Percentiles rank a stretch among this genome's conserved stretches.
These are phyloP conservation scores for Catunica adiposa DNA, from an alignment of 2,329 filamentous ascomycete species.

Conservation along the genomic window DNA sequence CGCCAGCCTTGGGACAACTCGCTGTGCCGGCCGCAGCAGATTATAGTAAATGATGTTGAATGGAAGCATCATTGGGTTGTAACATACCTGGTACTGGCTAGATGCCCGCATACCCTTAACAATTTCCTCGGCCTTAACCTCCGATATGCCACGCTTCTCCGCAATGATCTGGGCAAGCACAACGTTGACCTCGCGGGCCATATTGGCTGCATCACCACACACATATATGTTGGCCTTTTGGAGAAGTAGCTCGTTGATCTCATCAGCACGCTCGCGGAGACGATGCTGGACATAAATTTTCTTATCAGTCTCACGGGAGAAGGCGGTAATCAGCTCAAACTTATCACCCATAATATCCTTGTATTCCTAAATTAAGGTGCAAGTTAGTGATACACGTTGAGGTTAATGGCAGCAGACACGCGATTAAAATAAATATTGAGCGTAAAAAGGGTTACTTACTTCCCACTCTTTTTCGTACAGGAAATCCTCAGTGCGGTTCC, in stretches of 20 bases:
- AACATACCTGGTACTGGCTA: conserved; percentile 82
- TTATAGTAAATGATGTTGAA: neutral
- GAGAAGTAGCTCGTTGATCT: conserved; percentile 74
- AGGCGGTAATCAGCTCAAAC: conserved; percentile 81
- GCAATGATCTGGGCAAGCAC: conserved; percentile 77
- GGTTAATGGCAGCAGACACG: neutral
- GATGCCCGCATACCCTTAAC: conserved; percentile 91
- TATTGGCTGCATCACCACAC: conserved; percentile 92
- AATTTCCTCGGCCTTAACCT: conserved; percentile 83
- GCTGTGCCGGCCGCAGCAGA: neutral
- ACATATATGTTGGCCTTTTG: conserved; percentile 93
- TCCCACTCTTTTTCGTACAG: conserved; percentile 84
- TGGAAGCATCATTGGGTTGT: conserved; percentile 6
- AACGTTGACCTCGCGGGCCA: conserved; percentile 84
- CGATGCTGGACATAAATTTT: conserved; percentile 97
- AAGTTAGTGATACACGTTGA: neutral
- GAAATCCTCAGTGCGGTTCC: conserved; percentile 77
- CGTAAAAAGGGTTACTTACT: conserved; percentile 41
- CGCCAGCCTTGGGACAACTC: neutral
- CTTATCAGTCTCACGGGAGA: conserved; percentile 71
- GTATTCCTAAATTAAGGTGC: conserved; percentile 45
- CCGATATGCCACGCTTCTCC: conserved; percentile 63
- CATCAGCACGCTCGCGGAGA: conserved; percentile 63
- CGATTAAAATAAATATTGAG: neutral
- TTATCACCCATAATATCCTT: conserved; percentile 70